These are phyloP conservation scores for Eucalyptus camaldulensis DNA, from an alignment of 345 rosid genomes.

Conservation along the genomic window DNA sequence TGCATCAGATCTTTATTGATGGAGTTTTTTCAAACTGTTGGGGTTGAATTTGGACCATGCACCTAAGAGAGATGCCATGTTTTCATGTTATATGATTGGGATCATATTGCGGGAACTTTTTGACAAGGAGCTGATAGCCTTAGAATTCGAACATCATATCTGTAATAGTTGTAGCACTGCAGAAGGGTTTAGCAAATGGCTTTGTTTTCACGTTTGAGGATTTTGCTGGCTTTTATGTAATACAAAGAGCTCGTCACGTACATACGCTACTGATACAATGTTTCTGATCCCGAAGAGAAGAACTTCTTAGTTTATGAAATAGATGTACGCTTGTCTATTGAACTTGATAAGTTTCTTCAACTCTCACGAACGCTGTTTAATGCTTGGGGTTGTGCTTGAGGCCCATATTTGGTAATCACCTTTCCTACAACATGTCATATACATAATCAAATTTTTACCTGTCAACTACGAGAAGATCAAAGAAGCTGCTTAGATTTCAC, in stretches of 20 bases:
- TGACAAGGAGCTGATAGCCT: neutral
- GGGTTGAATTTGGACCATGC: neutral
- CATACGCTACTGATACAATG: neutral
- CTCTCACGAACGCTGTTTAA: neutral
- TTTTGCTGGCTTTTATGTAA: neutral
- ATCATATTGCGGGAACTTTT: neutral
- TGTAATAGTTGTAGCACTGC: neutral
- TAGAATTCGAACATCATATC: no score
- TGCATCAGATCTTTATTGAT: no score
- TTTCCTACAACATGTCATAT: neutral
- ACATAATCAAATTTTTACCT: no score
- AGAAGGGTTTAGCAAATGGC: neutral
- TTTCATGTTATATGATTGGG: neutral
- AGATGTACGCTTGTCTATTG: rapidly evolving
- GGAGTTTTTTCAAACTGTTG: neutral
- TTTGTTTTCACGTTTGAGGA: neutral
- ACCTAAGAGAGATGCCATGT: neutral
- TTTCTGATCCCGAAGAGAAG: neutral
- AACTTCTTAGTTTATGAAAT: neutral
- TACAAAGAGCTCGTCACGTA: rapidly evolving
- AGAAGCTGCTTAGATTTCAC: neutral
- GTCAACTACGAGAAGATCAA: neutral
- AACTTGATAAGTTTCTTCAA: neutral
- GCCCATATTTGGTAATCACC: neutral
- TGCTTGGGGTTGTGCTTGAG: neutral